These are phyloP conservation scores for Pseudocercospora fuligena DNA, from an alignment of 2,329 filamentous ascomycete species.

Conservation along the genomic window DNA sequence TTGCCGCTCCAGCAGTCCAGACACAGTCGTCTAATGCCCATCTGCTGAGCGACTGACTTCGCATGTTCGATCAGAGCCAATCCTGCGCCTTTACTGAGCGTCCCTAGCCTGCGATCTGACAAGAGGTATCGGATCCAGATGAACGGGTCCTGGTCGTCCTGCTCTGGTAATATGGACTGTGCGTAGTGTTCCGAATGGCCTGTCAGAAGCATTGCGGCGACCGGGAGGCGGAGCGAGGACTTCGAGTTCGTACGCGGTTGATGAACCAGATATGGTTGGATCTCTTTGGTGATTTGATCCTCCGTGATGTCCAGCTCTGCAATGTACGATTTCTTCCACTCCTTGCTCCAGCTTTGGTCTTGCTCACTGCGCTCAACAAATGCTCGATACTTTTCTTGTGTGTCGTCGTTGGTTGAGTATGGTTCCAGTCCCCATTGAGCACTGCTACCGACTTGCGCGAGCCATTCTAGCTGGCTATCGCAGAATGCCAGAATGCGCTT, in stretches of 20 bases:
- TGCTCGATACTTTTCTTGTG: conserved; percentile 11
- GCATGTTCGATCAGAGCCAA: conserved; percentile 19
- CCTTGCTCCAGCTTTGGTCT: conserved; percentile 13
- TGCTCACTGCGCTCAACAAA: conserved; percentile 14
- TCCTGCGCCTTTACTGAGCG: conserved; percentile 17
- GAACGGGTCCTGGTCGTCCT: conserved; percentile 22
- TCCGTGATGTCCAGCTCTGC: conserved; percentile 10
- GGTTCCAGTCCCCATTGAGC: conserved; percentile 16
- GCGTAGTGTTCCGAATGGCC: conserved; percentile 21
- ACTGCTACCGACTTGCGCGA: conserved; percentile 17
- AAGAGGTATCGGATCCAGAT: conserved; percentile 21
- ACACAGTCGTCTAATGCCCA: conserved; percentile 11
- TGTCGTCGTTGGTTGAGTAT: background rate
- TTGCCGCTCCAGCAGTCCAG: conserved; percentile 26
- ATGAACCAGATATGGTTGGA: background rate
- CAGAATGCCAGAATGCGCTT: conserved; percentile 16
- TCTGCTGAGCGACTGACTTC: conserved; percentile 7
- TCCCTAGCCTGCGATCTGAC: conserved; percentile 16
- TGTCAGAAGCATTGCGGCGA: conserved; percentile 19
- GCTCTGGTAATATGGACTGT: conserved; percentile 67
- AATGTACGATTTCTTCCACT: conserved; percentile 16
- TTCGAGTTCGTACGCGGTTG: background rate
- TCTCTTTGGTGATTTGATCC: background rate
- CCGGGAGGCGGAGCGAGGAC: background rate
- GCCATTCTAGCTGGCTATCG: conserved; percentile 20